Evolutionary conservation across 495 filamentous ascomycete genomes (phyloP), one percentile per base, ranked within the genome.

Genomic region (Aspergillus bridgeri): DNA sequence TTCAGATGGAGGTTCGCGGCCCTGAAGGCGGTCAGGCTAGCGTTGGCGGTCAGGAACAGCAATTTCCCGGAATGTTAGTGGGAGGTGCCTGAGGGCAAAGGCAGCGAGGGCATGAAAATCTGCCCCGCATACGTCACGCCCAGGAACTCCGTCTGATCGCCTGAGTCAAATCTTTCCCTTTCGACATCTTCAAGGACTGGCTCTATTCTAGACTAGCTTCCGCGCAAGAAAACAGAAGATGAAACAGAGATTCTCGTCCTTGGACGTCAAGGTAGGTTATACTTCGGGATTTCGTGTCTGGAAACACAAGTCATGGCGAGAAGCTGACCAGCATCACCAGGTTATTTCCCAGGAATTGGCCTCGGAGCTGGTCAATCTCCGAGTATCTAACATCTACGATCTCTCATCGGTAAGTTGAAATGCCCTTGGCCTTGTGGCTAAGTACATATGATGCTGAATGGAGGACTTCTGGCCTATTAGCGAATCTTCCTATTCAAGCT

Each of bases 241-340:
- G 94, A 98, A 98, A 81, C 94, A 97, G 69, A 82, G 94, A 72
- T 97, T 96, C 77, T 97, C 93, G 15, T 96, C 92, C 3, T 75
- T 96, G 49, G 92, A 96, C 70, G 89, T 96, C 60, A 88, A 90
- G 81, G 89, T 90, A 78, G 18, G 53, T 44, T 20, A 15, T n/a
- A 17, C 18, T 20, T 6, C 8, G 44, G 5, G 22, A 22, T 5
- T 5, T 17, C 19, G 25, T 13, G 6, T 15, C 51, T 15, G 22
- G 15, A 5, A 7, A 24, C 15, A 43, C 5, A 24, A 58, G 29
- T 42, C 17, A 17, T 24, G 24, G 27, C 4, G 46, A 44, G 19
- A 33, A 56, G 49, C 43, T 53, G 57, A 70, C 60, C 33, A 20
- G 72, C 62, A 42, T 20, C 29, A 22, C 54, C 61, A 96, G 90